Percentiles rank a stretch among this genome's conserved stretches.
Conservation (phyloP, 495 filamentous ascomycete genomes). For the Lophiostoma macrostomum region DNA sequence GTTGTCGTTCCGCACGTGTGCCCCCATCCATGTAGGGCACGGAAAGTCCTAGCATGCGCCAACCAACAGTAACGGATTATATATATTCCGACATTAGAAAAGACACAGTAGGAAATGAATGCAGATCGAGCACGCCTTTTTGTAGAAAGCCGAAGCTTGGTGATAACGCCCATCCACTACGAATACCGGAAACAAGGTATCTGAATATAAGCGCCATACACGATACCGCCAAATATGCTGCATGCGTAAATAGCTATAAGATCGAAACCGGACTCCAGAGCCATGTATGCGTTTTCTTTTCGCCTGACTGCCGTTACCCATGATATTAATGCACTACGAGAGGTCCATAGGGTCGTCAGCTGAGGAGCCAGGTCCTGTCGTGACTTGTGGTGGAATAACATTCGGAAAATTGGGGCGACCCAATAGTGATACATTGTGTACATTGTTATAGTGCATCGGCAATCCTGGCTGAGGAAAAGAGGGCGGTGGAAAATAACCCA, state of each 20-base stretch:
- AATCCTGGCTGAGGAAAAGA: not conserved
- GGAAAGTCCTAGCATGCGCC: too few species aligned
- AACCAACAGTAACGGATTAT: too few species aligned
- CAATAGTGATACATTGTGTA: not conserved
- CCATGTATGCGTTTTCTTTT: not conserved
- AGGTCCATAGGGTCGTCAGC: conserved; percentile 1
- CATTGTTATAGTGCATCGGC: not conserved
- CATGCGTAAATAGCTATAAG: not conserved
- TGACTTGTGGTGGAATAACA: not conserved
- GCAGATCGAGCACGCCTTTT: too few species aligned
- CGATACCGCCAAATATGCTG: not conserved
- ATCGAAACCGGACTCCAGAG: not conserved
- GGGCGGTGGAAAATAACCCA: not conserved
- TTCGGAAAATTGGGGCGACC: too few species aligned
- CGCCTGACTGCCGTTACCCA: not conserved
- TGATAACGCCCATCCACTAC: too few species aligned
- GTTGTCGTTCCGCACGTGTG: too few species aligned
- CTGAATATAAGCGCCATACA: not conserved
- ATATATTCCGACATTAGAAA: too few species aligned
- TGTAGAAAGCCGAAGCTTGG: too few species aligned
- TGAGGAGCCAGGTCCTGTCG: not conserved
- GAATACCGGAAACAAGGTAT: too few species aligned
- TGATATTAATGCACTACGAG: not conserved
- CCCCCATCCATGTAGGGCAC: too few species aligned
- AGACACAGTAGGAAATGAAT: too few species aligned